A percentile compares a stretch with the other conserved stretches of the same genome.
Evolutionary conservation across 108 stramenopile species (phyloP).

Genomic region (Skeletonema potamos): DNA sequence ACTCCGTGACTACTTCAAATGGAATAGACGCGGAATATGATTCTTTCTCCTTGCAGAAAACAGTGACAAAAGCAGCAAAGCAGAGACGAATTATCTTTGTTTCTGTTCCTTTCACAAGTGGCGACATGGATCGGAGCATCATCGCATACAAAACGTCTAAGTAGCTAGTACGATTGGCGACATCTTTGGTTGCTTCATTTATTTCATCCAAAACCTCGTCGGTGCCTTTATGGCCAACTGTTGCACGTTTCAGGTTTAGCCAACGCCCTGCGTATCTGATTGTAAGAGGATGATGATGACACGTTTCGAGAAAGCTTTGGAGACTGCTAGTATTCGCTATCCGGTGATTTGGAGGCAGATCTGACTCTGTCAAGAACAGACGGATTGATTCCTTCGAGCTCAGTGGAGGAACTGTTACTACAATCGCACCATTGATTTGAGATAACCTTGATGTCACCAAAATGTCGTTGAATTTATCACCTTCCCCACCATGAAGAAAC

Average conservation of each 20-base stretch:
- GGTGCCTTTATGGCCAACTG: slow-evolving; percentile 64
- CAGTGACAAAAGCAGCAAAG: slow-evolving; percentile 63
- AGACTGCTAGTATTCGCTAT: slow-evolving; percentile 53
- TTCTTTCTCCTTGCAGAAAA: slow-evolving; percentile 62
- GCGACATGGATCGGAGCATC: slow-evolving; percentile 66
- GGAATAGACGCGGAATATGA: slow-evolving; percentile 53
- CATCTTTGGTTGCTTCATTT: slow-evolving; percentile 11
- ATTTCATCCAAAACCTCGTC: slow-evolving; percentile 62
- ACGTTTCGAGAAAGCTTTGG: slow-evolving; percentile 54
- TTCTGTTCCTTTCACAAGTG: slow-evolving; percentile 66
- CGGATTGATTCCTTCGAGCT: slow-evolving; percentile 60
- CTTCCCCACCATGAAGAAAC: slow-evolving; percentile 45
- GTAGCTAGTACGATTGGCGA: slow-evolving; percentile 9
- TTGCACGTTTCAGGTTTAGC: slow-evolving; percentile 70
- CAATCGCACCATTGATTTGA: slow-evolving; percentile 46
- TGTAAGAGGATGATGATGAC: slow-evolving; percentile 72
- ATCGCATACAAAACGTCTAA: slow-evolving; percentile 77
- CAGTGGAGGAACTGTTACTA: slow-evolving; percentile 69
- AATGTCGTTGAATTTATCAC: slow-evolving; percentile 52
- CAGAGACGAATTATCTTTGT: slow-evolving; percentile 76
- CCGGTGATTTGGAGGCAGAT: slow-evolving; percentile 50
- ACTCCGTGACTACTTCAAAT: slow-evolving; percentile 54
- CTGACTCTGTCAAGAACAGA: slow-evolving; percentile 65
- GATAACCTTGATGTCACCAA: slow-evolving; percentile 60
- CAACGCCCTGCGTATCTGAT: slow-evolving; percentile 78